phyloP scores from a whole-genome alignment of 2,329 filamentous ascomycete species.

The Trichoderma koningiopsis region DNA sequence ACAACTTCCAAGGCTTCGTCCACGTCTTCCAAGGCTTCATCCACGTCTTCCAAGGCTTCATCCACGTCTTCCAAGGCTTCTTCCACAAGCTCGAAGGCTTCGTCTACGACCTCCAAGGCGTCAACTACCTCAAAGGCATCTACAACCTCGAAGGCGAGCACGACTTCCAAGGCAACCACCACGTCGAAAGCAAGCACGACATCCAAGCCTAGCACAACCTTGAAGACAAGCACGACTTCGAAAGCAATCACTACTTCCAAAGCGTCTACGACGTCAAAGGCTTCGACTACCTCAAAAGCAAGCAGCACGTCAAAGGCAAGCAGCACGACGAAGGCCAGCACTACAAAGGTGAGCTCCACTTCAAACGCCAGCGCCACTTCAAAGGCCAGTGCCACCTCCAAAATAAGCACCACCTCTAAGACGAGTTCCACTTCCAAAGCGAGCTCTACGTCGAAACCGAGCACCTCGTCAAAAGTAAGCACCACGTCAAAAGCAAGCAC shows the following conservation, averaged over 20 bases:
- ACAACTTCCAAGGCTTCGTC: neutral
- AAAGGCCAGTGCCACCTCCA: neutral
- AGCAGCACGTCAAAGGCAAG: neutral
- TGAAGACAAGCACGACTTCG: neutral
- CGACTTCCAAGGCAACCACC: neutral
- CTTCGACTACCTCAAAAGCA: neutral
- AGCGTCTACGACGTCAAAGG: neutral
- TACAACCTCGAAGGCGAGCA: neutral
- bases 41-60: neutral
- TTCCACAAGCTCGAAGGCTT: neutral
- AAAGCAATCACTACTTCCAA: neutral
- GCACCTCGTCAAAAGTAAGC: neutral
- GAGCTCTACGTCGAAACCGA: neutral
- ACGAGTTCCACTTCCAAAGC: conserved; percentile 12
- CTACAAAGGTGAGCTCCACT: neutral
- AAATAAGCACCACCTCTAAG: neutral
- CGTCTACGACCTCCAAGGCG: neutral
- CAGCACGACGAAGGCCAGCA: neutral
- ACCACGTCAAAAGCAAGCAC: conserved; percentile 11
- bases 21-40: neutral
- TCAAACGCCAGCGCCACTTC: conserved; percentile 6
- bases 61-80: neutral
- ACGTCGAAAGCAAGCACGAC: neutral
- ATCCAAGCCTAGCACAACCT: neutral
- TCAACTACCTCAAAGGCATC: neutral